A percentile compares a stretch with the other conserved stretches of the same genome.
phyloP scores from a whole-genome alignment of 495 filamentous ascomycete genomes.

The Neurospora cerealis region DNA sequence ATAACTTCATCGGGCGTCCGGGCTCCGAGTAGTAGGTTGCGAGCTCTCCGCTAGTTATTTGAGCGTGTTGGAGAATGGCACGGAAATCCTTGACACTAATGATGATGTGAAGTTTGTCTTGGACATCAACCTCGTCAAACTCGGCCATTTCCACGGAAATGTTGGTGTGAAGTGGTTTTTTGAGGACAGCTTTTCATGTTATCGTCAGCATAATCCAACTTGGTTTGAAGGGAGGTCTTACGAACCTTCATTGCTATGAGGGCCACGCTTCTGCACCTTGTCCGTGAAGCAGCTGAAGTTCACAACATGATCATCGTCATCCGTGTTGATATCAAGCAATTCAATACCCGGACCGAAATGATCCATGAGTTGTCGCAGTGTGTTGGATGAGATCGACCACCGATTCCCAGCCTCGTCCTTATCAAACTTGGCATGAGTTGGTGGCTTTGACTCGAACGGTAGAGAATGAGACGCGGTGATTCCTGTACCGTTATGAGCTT shows the following conservation, averaged over 20 bases:
- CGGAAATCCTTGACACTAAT: conserved; percentile 94
- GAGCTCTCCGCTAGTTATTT: conserved; percentile 58
- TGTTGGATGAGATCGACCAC: conserved; percentile 68
- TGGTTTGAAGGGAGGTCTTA: background rate
- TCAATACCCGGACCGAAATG: conserved; percentile 89
- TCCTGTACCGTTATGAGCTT: conserved; percentile 32
- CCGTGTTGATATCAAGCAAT: conserved; percentile 77
- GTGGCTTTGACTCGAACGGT: conserved; percentile 72
- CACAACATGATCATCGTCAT: conserved; percentile 38
- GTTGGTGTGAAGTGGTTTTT: conserved; percentile 87
- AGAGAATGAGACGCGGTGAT: conserved; percentile 88
- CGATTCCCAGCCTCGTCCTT: conserved; percentile 54
- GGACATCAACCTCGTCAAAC: conserved; percentile 71
- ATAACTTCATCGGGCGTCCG: conserved; percentile 72
- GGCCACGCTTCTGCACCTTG: conserved; percentile 48
- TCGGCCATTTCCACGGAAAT: conserved; percentile 79
- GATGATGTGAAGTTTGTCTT: conserved; percentile 69
- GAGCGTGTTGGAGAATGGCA: conserved; percentile 77
- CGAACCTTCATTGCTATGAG: conserved; percentile 68
- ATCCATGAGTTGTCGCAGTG: conserved; percentile 75
- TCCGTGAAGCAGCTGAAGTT: conserved; percentile 95
- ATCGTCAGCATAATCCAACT: conserved; percentile 1
- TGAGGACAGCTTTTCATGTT: conserved; percentile 59
- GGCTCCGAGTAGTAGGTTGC: conserved; percentile 73
- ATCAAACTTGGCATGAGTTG: conserved; percentile 85